A percentile compares a stretch with the other conserved stretches of the same genome.
These are phyloP conservation scores for Panaeolus papilionaceus DNA, from an alignment of 768 basidiomycete genomes.

Conservation along the genomic window DNA sequence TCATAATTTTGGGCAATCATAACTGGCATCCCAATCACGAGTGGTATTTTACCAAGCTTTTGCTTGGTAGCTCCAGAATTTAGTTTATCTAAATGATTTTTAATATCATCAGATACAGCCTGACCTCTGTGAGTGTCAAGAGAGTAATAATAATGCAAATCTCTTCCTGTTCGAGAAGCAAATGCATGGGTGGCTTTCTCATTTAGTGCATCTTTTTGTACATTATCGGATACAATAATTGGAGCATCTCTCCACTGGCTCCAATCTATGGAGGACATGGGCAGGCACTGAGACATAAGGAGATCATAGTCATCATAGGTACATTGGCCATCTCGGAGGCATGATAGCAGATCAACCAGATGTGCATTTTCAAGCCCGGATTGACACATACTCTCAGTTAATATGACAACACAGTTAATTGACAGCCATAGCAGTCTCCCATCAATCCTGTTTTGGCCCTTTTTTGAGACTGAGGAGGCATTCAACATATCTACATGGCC, in stretches of 20 bases:
- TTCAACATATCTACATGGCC: constrained; percentile 19
- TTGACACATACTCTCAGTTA: constrained; percentile 35
- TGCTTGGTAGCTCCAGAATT: constrained; percentile 36
- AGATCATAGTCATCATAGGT: constrained; percentile 30
- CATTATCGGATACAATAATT: constrained; percentile 44
- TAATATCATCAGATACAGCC: constrained; percentile 17
- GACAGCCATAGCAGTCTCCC: constrained; percentile 43
- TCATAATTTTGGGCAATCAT: constrained; percentile 45
- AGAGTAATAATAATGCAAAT: constrained; percentile 37
- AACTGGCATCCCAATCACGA: constrained; percentile 47
- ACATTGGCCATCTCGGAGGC: constrained; percentile 34
- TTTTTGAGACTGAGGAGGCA: not conserved
- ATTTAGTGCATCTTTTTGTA: constrained; percentile 44
- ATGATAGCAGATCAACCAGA: constrained; percentile 30
- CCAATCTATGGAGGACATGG: constrained; percentile 11
- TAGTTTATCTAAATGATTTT: constrained; percentile 21
- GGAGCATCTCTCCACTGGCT: constrained; percentile 36
- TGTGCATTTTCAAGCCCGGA: constrained; percentile 24
- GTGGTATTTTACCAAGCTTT: constrained; percentile 36
- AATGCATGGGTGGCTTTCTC: constrained; percentile 28
- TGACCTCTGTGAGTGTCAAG: constrained; percentile 27
- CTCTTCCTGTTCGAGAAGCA: constrained; percentile 26
- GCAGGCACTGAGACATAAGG: constrained; percentile 25
- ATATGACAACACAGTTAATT: constrained; percentile 34
- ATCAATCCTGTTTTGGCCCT: constrained; percentile 27